Percentiles rank a stretch among this genome's conserved stretches.
phyloP scores from a whole-genome alignment of 2,329 filamentous ascomycete genomes.

The Fusarium austroafricanum region DNA sequence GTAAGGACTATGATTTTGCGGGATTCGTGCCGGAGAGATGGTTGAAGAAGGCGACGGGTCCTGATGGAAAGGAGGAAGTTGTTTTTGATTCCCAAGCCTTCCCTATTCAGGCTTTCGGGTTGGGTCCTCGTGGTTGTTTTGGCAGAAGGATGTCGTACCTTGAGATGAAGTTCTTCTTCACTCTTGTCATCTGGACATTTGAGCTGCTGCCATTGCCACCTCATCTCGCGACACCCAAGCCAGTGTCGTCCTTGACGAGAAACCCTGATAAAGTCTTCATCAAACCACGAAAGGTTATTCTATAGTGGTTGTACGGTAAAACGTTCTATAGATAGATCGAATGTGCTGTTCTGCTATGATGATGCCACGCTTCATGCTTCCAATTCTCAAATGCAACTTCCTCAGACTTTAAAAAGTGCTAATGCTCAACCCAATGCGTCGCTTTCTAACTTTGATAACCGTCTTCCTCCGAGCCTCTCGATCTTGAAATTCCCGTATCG shows the following conservation, averaged over 20 bases:
- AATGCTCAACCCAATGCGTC: rapidly evolving
- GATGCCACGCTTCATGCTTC: background rate
- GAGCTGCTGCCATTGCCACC: conserved; percentile 20
- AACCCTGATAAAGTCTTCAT: conserved; percentile 11
- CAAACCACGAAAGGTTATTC: background rate
- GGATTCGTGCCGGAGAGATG: conserved; percentile 30
- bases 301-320: background rate
- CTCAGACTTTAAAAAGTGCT: rapidly evolving
- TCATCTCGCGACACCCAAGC: background rate
- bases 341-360: background rate
- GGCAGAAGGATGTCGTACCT: conserved; percentile 49
- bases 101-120: conserved; percentile 50
- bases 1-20: background rate
- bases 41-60: background rate
- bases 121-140: conserved; percentile 53
- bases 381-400: rapidly evolving
- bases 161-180: conserved; percentile 45
- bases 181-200: conserved; percentile 47
- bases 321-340: background rate
- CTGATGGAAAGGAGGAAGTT: background rate
- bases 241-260: conserved; percentile 1
- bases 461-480: background rate
- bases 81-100: conserved; percentile 48
- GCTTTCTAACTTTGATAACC: rapidly evolving
- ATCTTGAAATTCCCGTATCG: background rate